phyloP scores from a whole-genome alignment of 2,329 filamentous ascomycete genomes.

The Cordyceps tenuipes region DNA sequence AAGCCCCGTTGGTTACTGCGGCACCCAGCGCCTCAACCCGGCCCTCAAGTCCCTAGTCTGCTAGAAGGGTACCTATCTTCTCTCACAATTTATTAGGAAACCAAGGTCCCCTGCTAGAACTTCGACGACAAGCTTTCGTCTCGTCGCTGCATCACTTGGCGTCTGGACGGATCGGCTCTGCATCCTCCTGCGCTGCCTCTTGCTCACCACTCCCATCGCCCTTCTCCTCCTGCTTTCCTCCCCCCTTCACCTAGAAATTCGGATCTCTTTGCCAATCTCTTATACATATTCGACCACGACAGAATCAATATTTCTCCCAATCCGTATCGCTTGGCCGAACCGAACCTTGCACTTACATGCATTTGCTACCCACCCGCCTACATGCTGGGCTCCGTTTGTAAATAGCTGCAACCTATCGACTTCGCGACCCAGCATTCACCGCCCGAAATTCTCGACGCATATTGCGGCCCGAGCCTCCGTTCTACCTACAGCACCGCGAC shows the following conservation, averaged over 20 bases:
- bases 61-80: not conserved
- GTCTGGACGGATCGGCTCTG: not conserved
- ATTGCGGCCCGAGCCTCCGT: constrained; percentile 4
- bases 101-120: not conserved
- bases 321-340: not conserved
- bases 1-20: constrained; percentile 13
- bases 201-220: not conserved
- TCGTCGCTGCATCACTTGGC: constrained; percentile 6
- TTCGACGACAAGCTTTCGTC: constrained; percentile 3
- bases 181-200: not conserved
- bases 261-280: not conserved
- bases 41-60: not conserved
- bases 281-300: not conserved
- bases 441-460: not conserved
- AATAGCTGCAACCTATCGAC: constrained; percentile 1
- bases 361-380: not conserved
- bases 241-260: not conserved
- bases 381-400: constrained; percentile 4
- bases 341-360: constrained; percentile 3
- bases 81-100: not conserved
- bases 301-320: not conserved
- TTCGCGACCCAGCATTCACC: not conserved
- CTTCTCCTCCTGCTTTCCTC: not conserved
- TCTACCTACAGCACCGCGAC: not conserved
- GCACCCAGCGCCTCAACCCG: constrained; percentile 11